These are phyloP conservation scores for Medicago ruthenica DNA, from an alignment of 306 rosid species.

Conservation along the genomic window DNA sequence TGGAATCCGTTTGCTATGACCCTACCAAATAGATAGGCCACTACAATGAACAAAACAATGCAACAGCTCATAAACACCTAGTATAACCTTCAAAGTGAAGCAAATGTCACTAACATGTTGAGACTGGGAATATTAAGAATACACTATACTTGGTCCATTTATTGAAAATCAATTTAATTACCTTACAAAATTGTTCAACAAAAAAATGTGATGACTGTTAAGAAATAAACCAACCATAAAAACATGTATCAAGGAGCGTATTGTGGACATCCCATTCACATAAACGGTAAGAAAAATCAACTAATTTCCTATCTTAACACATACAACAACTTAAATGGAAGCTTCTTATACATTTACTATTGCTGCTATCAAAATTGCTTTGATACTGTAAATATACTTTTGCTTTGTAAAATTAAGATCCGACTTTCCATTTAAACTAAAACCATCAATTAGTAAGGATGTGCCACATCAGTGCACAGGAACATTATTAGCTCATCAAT, in stretches of 20 bases:
- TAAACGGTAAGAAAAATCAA: no score
- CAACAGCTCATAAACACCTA: slow-evolving; percentile 1
- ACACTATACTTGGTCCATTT: not conserved
- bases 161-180: not conserved
- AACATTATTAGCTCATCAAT: not conserved
- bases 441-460: not conserved
- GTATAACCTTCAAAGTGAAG: not conserved
- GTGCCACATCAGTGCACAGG: not conserved
- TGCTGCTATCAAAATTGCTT: not conserved
- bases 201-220: not conserved
- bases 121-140: not conserved
- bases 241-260: not conserved
- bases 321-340: not conserved
- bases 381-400: not conserved
- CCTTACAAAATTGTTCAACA: not conserved
- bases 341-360: not conserved
- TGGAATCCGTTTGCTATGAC: slow-evolving; percentile 1
- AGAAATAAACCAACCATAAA: not conserved
- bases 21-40: slow-evolving; percentile 13
- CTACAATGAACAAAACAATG: slow-evolving; percentile 12
- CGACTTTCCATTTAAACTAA: not conserved
- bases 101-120: not conserved
- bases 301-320: not conserved
- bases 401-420: not conserved
- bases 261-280: no score